phyloP scores from a whole-genome alignment of 106 monocot species.

The Apostasia ramifera region DNA sequence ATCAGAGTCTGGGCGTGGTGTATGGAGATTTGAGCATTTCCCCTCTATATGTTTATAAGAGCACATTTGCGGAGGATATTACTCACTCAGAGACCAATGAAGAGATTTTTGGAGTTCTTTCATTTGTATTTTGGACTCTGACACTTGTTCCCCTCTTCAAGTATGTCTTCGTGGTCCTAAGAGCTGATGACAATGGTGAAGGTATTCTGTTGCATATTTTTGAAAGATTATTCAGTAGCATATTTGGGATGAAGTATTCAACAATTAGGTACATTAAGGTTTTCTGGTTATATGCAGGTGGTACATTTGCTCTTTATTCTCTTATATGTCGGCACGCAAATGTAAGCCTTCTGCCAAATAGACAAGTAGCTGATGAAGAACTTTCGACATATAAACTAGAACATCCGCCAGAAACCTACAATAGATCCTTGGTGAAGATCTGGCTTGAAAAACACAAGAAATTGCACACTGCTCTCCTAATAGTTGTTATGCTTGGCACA shows the following conservation, averaged over 20 bases:
- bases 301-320: conserved; percentile 47
- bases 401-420: conserved; percentile 12
- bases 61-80: conserved; percentile 44
- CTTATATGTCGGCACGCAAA: conserved; percentile 45
- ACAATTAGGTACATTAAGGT: background rate
- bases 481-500: conserved; percentile 46
- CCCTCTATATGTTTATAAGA: conserved; percentile 38
- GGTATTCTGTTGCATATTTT: conserved; percentile 8
- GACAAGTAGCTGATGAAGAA: conserved; percentile 44
- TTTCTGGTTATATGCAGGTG: conserved; percentile 20
- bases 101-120: conserved; percentile 36
- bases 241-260: background rate
- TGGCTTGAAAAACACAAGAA: conserved; percentile 38
- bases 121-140: conserved; percentile 47
- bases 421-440: conserved; percentile 15
- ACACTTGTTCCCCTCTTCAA: conserved; percentile 41
- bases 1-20: conserved; percentile 40
- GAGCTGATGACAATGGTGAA: conserved; percentile 49
- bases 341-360: conserved; percentile 47
- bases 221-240: background rate
- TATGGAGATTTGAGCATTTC: conserved; percentile 51
- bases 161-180: conserved; percentile 45
- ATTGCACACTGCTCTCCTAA: conserved; percentile 23
- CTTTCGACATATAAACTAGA: conserved; percentile 44
- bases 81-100: conserved; percentile 29